A percentile compares a stretch with the other conserved stretches of the same genome.
Evolutionary conservation across 805 yeast species (phyloP).

Genomic region (Metschnikowia shivogae): DNA sequence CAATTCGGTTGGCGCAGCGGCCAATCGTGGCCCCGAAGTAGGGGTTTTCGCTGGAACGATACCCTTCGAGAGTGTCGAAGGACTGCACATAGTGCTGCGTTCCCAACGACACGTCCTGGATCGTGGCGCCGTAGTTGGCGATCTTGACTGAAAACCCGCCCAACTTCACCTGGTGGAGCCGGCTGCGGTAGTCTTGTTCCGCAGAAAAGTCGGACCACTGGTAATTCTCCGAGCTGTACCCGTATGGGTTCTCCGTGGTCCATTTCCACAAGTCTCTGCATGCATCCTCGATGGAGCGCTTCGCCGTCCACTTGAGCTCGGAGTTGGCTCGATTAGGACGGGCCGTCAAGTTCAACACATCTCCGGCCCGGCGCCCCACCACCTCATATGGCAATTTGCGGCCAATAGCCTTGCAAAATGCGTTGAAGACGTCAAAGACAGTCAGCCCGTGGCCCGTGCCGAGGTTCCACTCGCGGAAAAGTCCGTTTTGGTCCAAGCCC

Average conservation of each 20-base stretch:
- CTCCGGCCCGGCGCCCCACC: constrained; percentile 69
- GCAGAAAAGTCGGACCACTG: constrained; percentile 27
- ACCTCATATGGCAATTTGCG: constrained; percentile 59
- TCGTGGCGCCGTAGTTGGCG: constrained; percentile 49
- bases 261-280: constrained; percentile 76
- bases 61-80: constrained; percentile 31
- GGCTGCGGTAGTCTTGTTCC: constrained; percentile 21
- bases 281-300: constrained; percentile 53
- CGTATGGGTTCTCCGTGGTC: constrained; percentile 66
- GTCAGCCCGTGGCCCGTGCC: constrained; percentile 82
- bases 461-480: constrained; percentile 74
- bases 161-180: constrained; percentile 32
- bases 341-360: constrained; percentile 72
- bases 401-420: constrained; percentile 65
- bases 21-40: constrained; percentile 65
- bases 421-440: constrained; percentile 64
- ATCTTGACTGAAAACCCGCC: constrained; percentile 37
- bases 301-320: constrained; percentile 65
- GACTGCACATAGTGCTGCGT: constrained; percentile 40
- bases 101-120: constrained; percentile 39
- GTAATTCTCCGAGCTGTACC: constrained; percentile 41
- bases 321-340: constrained; percentile 59
- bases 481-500: constrained; percentile 37
- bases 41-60: constrained; percentile 32
- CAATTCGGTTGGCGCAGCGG: constrained; percentile 58